A percentile compares a stretch with the other conserved stretches of the same genome.
phyloP scores from a whole-genome alignment of 768 basidiomycete species.

The Boletus tylopilopsis region DNA sequence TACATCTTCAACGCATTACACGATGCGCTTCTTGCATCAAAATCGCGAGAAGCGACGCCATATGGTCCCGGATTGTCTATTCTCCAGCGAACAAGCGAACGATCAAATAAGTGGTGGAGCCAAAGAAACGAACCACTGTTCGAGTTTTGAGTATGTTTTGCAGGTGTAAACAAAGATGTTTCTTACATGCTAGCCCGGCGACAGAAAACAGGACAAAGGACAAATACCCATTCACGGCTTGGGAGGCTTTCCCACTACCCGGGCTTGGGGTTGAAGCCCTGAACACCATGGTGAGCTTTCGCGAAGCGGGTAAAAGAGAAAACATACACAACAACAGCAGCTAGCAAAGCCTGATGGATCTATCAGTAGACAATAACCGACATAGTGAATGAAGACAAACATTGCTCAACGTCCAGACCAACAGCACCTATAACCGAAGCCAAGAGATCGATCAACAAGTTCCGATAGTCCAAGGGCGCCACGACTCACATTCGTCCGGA shows the following conservation, averaged over 20 bases:
- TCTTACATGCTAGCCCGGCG: constrained; percentile 81
- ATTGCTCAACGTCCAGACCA: constrained; percentile 89
- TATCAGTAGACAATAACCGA: constrained; percentile 7
- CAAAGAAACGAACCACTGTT: constrained; percentile 80
- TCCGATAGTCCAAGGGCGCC: neutral
- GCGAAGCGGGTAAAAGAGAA: constrained; percentile 5
- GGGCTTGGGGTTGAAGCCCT: constrained; percentile 47
- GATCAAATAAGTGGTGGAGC: constrained; percentile 78
- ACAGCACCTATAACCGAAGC: constrained; percentile 50
- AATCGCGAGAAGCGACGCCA: neutral
- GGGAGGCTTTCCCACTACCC: constrained; percentile 41
- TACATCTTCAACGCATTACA: neutral
- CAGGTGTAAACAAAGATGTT: neutral
- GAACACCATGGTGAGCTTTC: neutral
- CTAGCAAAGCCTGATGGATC: constrained; percentile 55
- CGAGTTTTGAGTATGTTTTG: neutral
- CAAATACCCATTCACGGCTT: constrained; percentile 81
- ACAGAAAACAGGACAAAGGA: constrained; percentile 86
- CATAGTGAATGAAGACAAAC: constrained; percentile 38
- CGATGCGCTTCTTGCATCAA: too few relatives aligned
- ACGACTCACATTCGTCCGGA: constrained; percentile 73
- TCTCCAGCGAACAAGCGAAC: constrained; percentile 88
- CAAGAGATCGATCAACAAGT: constrained; percentile 16
- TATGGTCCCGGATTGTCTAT: constrained; percentile 30
- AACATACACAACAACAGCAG: constrained; percentile 68